Conservation (phyloP, 768 basidiomycete species). For the Amanita jacksonii region DNA sequence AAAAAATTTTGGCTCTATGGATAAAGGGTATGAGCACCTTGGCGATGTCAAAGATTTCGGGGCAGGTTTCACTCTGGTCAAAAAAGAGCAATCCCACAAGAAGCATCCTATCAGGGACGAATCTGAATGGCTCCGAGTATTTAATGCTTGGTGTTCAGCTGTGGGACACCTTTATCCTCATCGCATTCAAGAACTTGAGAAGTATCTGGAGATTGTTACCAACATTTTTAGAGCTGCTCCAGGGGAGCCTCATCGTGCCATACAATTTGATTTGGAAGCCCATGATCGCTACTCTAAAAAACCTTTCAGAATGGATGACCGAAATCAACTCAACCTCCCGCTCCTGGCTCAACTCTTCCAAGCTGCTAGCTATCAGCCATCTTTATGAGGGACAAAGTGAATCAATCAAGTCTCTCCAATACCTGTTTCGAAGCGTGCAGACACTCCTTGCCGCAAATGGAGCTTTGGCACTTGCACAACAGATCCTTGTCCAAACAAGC, state of each 20-base stretch:
- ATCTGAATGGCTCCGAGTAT: slow-evolving; percentile 11
- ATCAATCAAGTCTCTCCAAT: too few relatives aligned
- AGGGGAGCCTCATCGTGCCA: slow-evolving; percentile 6
- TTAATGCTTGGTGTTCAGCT: slow-evolving; percentile 9
- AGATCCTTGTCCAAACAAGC: slow-evolving; percentile 5
- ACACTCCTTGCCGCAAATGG: too few relatives aligned
- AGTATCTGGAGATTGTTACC: slow-evolving; percentile 7
- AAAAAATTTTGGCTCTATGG: slow-evolving; percentile 12
- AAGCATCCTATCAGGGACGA: too few relatives aligned
- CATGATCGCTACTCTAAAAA: slow-evolving; percentile 9
- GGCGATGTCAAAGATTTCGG: too few relatives aligned
- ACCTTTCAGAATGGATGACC: slow-evolving; percentile 9
- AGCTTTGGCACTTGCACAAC: too few relatives aligned
- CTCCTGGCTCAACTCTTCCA: too few relatives aligned
- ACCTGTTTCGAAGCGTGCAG: too few relatives aligned
- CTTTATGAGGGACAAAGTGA: neutral
- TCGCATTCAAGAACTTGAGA: slow-evolving; percentile 2
- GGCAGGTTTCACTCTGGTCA: slow-evolving; percentile 8
- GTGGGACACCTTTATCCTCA: slow-evolving; percentile 11
- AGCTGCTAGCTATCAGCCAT: too few relatives aligned
- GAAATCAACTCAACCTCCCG: neutral
- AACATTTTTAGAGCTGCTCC: too few relatives aligned
- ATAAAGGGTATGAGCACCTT: too few relatives aligned
- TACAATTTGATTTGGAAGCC: slow-evolving; percentile 8
- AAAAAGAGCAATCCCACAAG: slow-evolving; percentile 9